These are phyloP conservation scores for Chlamydomonas reinhardtii DNA, from an alignment of 163 green algal genomes.

Conservation along the genomic window DNA sequence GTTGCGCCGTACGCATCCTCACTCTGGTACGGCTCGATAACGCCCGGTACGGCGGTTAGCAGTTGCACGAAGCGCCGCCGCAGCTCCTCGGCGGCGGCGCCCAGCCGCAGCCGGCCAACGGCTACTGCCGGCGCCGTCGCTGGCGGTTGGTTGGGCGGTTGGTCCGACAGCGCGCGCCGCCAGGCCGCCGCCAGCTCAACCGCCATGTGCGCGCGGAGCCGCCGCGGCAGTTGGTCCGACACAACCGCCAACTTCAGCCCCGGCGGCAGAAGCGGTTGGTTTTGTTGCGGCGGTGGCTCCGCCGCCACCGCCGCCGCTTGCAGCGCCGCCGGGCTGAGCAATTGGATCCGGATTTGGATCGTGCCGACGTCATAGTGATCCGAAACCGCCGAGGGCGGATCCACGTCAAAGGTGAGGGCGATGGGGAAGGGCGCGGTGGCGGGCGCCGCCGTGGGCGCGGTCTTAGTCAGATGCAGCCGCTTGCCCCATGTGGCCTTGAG, in stretches of 20 bases:
- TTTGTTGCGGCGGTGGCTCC: background rate
- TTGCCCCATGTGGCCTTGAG: constrained; percentile 17
- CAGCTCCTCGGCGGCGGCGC: background rate
- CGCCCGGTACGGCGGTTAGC: constrained; percentile 58
- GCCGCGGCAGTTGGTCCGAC: constrained; percentile 28
- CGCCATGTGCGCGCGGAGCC: constrained; percentile 27
- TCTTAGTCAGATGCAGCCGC: background rate
- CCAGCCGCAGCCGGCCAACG: background rate
- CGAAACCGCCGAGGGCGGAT: background rate
- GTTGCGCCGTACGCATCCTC: constrained; percentile 64
- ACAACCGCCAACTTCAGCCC: background rate
- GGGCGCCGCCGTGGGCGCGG: constrained; percentile 6
- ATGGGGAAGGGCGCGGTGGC: constrained; percentile 44
- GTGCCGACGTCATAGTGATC: constrained; percentile 35
- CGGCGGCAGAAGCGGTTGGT: background rate
- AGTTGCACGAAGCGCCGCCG: constrained; percentile 52
- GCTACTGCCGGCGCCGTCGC: background rate
- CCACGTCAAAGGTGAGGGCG: constrained; percentile 4
- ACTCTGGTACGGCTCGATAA: constrained; percentile 71
- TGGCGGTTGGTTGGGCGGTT: background rate
- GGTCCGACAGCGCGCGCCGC: background rate
- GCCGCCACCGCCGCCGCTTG: background rate
- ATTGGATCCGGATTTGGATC: background rate
- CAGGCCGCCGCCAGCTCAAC: constrained; percentile 2
- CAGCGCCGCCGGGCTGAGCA: background rate